phyloP scores from a whole-genome alignment of 2,329 filamentous ascomycete species.

The Pseudogymnoascus sp. region DNA sequence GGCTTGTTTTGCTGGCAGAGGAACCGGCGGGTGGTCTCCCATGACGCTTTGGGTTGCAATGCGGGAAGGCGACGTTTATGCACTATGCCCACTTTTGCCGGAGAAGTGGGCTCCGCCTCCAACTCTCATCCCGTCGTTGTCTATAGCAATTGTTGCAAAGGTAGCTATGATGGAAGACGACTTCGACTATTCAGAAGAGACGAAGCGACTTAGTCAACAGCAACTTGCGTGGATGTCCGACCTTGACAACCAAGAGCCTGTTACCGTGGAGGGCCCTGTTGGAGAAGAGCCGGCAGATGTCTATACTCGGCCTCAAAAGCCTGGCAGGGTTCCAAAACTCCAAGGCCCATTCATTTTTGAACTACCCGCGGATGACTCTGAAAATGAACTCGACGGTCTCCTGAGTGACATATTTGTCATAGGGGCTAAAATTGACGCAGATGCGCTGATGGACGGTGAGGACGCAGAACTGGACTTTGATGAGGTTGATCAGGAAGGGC shows the following conservation, averaged over 20 bases:
- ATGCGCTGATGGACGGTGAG: slow-evolving; percentile 54
- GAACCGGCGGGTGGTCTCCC: slow-evolving; percentile 77
- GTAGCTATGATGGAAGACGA: slow-evolving; percentile 54
- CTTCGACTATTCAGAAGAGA: slow-evolving; percentile 41
- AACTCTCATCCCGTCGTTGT: slow-evolving; percentile 71
- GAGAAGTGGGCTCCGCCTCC: slow-evolving; percentile 73
- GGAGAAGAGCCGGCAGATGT: slow-evolving; percentile 46
- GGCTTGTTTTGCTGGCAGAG: slow-evolving; percentile 63
- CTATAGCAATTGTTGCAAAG: slow-evolving; percentile 72
- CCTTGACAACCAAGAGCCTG: slow-evolving; percentile 53
- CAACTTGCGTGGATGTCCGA: slow-evolving; percentile 61
- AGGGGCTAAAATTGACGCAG: slow-evolving; percentile 51
- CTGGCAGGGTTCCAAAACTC: slow-evolving; percentile 49
- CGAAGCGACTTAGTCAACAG: slow-evolving; percentile 51
- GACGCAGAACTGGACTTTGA: slow-evolving; percentile 52
- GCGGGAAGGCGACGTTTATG: slow-evolving; percentile 86
- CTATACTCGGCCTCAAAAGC: slow-evolving; percentile 47
- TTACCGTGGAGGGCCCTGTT: slow-evolving; percentile 40
- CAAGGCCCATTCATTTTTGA: slow-evolving; percentile 55
- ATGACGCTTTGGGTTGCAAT: slow-evolving; percentile 99
- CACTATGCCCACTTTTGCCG: slow-evolving; percentile 81
- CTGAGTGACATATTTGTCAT: slow-evolving; percentile 55
- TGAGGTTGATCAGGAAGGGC: slow-evolving; percentile 47
- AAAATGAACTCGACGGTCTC: slow-evolving; percentile 47
- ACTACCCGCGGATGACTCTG: slow-evolving; percentile 38